Percentiles rank a stretch among this genome's conserved stretches.
Conservation (phyloP, 1,284 basidiomycete species). For the Polyporus tsugae region DNA sequence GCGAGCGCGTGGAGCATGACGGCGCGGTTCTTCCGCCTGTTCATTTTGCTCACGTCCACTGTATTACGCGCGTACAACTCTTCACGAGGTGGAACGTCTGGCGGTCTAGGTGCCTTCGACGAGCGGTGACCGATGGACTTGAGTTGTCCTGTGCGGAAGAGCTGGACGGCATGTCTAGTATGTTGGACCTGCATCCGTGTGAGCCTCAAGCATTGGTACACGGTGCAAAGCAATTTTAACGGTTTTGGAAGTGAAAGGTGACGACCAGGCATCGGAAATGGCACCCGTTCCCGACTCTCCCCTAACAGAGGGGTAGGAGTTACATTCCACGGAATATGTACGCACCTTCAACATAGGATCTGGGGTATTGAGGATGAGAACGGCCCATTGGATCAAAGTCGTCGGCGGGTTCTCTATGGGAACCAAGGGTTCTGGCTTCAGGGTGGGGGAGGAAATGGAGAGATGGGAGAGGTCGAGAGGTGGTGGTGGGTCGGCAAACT, state of each 20-base stretch:
- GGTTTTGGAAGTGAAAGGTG: too few relatives aligned
- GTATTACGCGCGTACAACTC: constrained; percentile 58
- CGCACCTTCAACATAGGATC: constrained; percentile 73
- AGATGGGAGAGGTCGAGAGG: constrained; percentile 41
- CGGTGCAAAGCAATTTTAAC: too few relatives aligned
- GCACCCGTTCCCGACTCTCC: too few relatives aligned
- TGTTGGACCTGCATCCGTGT: constrained; percentile 60
- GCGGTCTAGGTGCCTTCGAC: constrained; percentile 59
- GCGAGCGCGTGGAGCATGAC: constrained; percentile 86
- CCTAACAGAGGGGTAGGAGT: too few relatives aligned
- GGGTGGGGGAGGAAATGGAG: constrained; percentile 30
- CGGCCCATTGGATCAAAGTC: constrained; percentile 80
- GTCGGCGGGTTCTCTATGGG: constrained; percentile 58
- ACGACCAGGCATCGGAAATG: too few relatives aligned
- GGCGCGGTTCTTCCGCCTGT: constrained; percentile 72
- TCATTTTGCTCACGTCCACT: constrained; percentile 70
- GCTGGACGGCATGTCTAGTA: constrained; percentile 72
- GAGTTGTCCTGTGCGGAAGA: constrained; percentile 76
- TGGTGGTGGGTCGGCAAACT: constrained; percentile 74
- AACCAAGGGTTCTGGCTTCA: constrained; percentile 53
- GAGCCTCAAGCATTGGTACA: too few relatives aligned
- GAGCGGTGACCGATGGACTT: constrained; percentile 69
- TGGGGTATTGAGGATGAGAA: constrained; percentile 76
- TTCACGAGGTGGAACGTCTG: constrained; percentile 76
- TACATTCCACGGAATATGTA: too few relatives aligned